Base-by-base conservation (phyloP, 2,329 filamentous ascomycete species). In the Peltaster fructicola region DNA sequence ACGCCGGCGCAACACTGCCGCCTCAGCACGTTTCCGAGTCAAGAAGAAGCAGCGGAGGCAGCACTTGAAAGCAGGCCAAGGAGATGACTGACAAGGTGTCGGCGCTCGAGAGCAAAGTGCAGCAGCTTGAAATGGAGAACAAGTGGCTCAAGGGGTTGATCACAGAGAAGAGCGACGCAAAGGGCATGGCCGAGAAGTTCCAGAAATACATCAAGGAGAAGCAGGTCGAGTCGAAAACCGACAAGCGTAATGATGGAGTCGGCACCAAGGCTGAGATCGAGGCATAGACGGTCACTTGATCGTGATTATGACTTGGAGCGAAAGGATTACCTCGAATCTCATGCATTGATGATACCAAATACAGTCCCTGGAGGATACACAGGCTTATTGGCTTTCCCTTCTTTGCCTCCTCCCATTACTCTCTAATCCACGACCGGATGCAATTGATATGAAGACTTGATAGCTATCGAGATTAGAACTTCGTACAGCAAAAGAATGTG, bases 21-120 rank as follows among this genome's bases (percentile, higher is more conserved):
- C 59, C n/a, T 56, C 51, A 28, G 59, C 59, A 9, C 55, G 59
- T 20, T 63, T 63, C 53, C 56, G 59, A 22, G 52, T 63, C 32
- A 63, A 63, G 52, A 63, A 63, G 57, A 63, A 63, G 55, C 57
- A 62, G 41, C 55, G 59, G 59, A 63, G 42, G 55, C 59, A 36
- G 55, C 52, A 6, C 52, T 63, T 20, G 59, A 63, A 57, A 59
- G 48, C 52, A 52, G 11, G 51, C 57, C 23, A 59, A 59, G 43
- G 59, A 61, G 25, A 61, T 62, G 54, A 48, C 47, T 16, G 59
- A 61, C 30, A 54, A 57, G 36, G 54, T 61, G 26, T 43, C 38
- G 19, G 33, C 45, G 8, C 47, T 61, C 26, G 57, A 61, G 40
- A 44, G 48, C 22, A 52, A 56, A 22, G 54, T 62, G 15, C 47